These are phyloP conservation scores for Globisporangium splendens DNA, from an alignment of 352 stramenopile species.

Conservation along the genomic window DNA sequence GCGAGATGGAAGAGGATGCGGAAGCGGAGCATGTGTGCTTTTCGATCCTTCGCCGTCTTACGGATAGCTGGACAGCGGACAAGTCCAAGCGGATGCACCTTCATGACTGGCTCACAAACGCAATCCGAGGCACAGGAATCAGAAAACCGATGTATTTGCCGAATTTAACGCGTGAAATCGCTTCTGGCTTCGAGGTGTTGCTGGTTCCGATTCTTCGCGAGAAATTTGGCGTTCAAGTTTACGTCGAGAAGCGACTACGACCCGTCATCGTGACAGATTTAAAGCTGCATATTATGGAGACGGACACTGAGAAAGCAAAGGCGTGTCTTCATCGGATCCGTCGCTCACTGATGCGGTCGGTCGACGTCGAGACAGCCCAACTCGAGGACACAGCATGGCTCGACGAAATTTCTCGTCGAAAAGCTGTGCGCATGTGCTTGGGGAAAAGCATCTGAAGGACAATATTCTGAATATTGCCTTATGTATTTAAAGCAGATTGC, in stretches of 20 bases:
- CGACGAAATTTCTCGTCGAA: slow-evolving; percentile 26
- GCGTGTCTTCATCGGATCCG: slow-evolving; percentile 46
- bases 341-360: slow-evolving; percentile 48
- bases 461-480: too few species aligned
- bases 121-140: slow-evolving; percentile 50
- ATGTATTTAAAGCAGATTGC: too few species aligned
- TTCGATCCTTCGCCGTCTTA: slow-evolving; percentile 46
- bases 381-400: slow-evolving; percentile 42
- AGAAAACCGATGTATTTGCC: slow-evolving; percentile 52
- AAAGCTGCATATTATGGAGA: slow-evolving; percentile 33
- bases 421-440: slow-evolving; percentile 18
- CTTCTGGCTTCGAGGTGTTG: slow-evolving; percentile 54
- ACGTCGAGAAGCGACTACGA: slow-evolving; percentile 55
- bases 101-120: slow-evolving; percentile 72
- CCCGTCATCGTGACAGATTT: slow-evolving; percentile 67
- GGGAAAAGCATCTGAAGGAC: not conserved
- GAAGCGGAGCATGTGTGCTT: slow-evolving; percentile 60
- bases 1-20: slow-evolving; percentile 25
- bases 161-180: slow-evolving; percentile 59
- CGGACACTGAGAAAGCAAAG: slow-evolving; percentile 24
- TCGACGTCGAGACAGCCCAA: slow-evolving; percentile 42
- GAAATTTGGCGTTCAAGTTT: slow-evolving; percentile 50
- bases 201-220: slow-evolving; percentile 55
- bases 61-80: slow-evolving; percentile 68
- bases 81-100: slow-evolving; percentile 69